Percentiles rank a stretch among this genome's conserved stretches.
Conservation (phyloP, 768 basidiomycete genomes). For the Sutorius australiensis region DNA sequence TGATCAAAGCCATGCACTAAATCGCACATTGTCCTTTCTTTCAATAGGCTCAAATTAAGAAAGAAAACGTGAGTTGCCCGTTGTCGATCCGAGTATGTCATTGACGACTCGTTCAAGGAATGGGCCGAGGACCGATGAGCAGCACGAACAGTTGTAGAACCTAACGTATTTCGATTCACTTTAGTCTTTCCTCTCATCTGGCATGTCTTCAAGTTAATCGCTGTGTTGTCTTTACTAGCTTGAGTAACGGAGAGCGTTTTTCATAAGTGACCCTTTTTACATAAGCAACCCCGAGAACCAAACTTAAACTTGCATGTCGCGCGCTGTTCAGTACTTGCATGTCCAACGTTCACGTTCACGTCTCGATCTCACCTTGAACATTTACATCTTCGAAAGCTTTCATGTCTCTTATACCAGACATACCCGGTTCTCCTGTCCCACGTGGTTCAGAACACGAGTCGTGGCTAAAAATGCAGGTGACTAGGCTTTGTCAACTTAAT, state of each 20-base stretch:
- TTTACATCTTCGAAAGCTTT: neutral
- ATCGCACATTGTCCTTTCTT: constrained; percentile 1
- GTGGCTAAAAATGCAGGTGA: constrained; percentile 67
- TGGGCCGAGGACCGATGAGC: constrained; percentile 88
- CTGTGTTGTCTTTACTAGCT: constrained; percentile 11
- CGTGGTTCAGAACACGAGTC: constrained; percentile 54
- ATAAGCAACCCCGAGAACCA: constrained; percentile 12
- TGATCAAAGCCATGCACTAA: constrained; percentile 2
- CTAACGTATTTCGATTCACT: constrained; percentile 23
- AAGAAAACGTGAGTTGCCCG: constrained; percentile 81
- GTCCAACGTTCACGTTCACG: neutral
- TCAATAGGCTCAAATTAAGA: constrained; percentile 91
- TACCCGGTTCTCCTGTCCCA: constrained; percentile 60
- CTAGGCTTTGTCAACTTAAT: constrained; percentile 59
- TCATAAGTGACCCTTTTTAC: constrained; percentile 13
- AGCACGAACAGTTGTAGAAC: constrained; percentile 17
- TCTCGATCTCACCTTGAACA: neutral
- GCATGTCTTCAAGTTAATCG: constrained; percentile 19
- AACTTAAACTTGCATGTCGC: neutral
- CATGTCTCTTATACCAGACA: constrained; percentile 63
- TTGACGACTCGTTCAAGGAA: constrained; percentile 50
- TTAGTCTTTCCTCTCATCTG: constrained; percentile 18
- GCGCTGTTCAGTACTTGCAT: constrained; percentile 1
- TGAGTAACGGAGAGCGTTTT: neutral
- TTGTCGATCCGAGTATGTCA: constrained; percentile 8